Evolutionary conservation across 257 asterid genomes (phyloP).

Genomic region (Solanum acaule): DNA sequence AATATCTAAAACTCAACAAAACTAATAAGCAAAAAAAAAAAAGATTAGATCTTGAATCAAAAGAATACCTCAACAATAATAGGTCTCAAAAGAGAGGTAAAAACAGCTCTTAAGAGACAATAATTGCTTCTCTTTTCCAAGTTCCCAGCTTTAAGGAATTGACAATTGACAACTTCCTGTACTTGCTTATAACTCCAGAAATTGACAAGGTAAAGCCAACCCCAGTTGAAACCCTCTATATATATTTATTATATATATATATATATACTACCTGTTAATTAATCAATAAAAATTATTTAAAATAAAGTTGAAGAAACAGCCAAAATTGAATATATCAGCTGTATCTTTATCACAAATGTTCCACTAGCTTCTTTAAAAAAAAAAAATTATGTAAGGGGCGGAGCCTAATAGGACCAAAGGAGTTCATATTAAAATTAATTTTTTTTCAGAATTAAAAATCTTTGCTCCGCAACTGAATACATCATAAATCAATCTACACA

Average conservation of each 20-base stretch:
- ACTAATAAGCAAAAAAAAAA: not conserved
- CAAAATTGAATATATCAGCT: conserved; percentile 3
- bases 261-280: not conserved
- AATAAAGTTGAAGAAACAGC: not conserved
- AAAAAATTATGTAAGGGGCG: no score
- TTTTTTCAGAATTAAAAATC: rapidly evolving
- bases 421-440: not conserved
- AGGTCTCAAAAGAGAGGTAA: not conserved
- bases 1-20: not conserved
- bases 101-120: not conserved
- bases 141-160: not conserved
- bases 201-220: not conserved
- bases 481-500: not conserved
- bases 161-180: not conserved
- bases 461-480: not conserved
- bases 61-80: not conserved
- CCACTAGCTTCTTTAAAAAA: not conserved
- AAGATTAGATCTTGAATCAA: not conserved
- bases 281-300: not conserved
- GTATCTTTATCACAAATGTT: not conserved
- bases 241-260: not conserved
- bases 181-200: not conserved
- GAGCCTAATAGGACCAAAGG: not conserved
- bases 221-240: not conserved
- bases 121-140: not conserved